Percentiles rank a stretch among this genome's conserved stretches.
These are phyloP conservation scores for Falciphora oryzae DNA, from an alignment of 2,329 filamentous ascomycete species.

Conservation along the genomic window DNA sequence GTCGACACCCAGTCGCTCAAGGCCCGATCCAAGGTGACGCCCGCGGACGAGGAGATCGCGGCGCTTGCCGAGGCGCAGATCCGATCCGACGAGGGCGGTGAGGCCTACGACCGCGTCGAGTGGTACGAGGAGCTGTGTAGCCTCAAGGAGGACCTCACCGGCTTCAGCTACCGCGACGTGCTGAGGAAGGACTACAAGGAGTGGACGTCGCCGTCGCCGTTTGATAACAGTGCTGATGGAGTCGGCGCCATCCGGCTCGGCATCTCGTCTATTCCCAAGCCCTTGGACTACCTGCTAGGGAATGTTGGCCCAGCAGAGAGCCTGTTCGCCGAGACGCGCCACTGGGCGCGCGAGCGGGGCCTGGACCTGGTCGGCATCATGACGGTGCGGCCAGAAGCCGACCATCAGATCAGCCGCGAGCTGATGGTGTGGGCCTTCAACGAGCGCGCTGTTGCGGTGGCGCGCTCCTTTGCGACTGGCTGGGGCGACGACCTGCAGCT, in stretches of 20 bases:
- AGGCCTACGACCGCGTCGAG: conserved; percentile 41
- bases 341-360: conserved; percentile 49
- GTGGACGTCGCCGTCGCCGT: conserved; percentile 39
- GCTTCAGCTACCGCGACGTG: conserved; percentile 58
- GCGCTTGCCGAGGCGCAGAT: conserved; percentile 45
- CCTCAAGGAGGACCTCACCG: conserved; percentile 63
- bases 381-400: conserved; percentile 54
- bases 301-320: conserved; percentile 41
- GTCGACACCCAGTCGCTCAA: conserved; percentile 66
- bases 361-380: conserved; percentile 64
- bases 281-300: conserved; percentile 51
- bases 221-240: conserved; percentile 15
- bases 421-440: conserved; percentile 60
- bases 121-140: conserved; percentile 56
- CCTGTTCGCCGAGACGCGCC: conserved; percentile 42
- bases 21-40: conserved; percentile 58
- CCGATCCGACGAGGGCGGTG: not conserved
- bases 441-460: conserved; percentile 41
- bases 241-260: conserved; percentile 54
- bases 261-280: conserved; percentile 59
- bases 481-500: conserved; percentile 48
- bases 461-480: conserved; percentile 46
- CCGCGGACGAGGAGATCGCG: conserved; percentile 53
- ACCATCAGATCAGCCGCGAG: conserved; percentile 57
- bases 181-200: conserved; percentile 81